These are phyloP conservation scores for Cymodocea nodosa DNA, from an alignment of 116 monocot species.

Conservation along the genomic window DNA sequence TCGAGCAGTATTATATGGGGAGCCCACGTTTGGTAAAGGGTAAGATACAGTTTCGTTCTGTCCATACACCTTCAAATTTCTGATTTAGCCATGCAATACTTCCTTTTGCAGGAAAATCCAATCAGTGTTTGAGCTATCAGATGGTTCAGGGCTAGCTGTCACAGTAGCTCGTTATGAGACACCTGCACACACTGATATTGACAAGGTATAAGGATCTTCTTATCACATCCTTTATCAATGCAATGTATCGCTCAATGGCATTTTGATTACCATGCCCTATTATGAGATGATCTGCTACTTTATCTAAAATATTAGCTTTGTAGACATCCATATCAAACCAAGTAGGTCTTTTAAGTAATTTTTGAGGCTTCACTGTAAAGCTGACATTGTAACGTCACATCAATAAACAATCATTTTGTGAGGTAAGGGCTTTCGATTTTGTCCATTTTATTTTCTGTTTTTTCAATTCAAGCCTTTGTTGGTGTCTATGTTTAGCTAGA, in stretches of 20 bases:
- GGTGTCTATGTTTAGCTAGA: too few relatives aligned
- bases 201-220: slow-evolving; percentile 40
- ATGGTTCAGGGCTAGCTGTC: slow-evolving; percentile 91
- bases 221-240: not conserved
- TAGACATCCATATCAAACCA: too few relatives aligned
- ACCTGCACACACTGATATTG: slow-evolving; percentile 86
- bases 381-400: too few relatives aligned
- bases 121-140: slow-evolving; percentile 91
- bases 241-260: not conserved
- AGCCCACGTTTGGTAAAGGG: slow-evolving; percentile 99
- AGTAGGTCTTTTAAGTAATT: too few relatives aligned
- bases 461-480: too few relatives aligned
- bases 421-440: too few relatives aligned
- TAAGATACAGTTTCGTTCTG: slow-evolving; percentile 13
- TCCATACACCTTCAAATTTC: not conserved
- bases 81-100: slow-evolving; percentile 1
- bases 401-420: too few relatives aligned
- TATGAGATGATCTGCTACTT: too few relatives aligned
- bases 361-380: too few relatives aligned
- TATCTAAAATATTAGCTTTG: too few relatives aligned
- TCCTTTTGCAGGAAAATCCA: slow-evolving; percentile 81
- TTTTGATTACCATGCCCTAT: not conserved
- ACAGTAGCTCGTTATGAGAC: slow-evolving; percentile 99
- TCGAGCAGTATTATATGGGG: slow-evolving; percentile 87
- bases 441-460: too few relatives aligned